Conservation (phyloP, 148 eudicot species). For the Fagopyrum tataricum region DNA sequence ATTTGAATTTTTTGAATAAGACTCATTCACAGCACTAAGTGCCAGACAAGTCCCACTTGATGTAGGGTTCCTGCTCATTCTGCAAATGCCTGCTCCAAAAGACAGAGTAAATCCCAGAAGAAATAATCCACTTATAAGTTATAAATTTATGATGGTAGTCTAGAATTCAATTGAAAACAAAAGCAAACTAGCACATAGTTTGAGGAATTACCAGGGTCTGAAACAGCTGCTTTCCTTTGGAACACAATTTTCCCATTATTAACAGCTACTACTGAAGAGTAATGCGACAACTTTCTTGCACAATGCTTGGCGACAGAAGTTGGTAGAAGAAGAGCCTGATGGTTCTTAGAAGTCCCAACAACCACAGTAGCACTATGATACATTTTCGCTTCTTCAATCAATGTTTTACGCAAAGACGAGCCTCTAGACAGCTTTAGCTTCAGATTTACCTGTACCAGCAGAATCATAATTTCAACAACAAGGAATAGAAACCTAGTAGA, state of each 20-base stretch:
- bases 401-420: constrained; percentile 42
- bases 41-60: constrained; percentile 14
- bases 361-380: constrained; percentile 39
- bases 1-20: constrained; percentile 13
- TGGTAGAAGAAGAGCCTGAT: constrained; percentile 40
- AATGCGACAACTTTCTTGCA: constrained; percentile 42
- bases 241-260: constrained; percentile 61
- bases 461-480: neutral
- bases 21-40: constrained; percentile 17
- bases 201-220: constrained; percentile 21
- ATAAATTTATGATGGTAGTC: neutral
- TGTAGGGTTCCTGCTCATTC: constrained; percentile 8
- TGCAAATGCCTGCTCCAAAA: constrained; percentile 21
- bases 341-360: constrained; percentile 40
- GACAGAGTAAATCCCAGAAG: neutral
- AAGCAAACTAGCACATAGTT: neutral
- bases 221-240: constrained; percentile 27
- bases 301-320: constrained; percentile 71
- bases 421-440: constrained; percentile 67
- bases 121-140: neutral
- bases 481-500: neutral
- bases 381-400: constrained; percentile 45
- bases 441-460: constrained; percentile 45
- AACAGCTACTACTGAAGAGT: constrained; percentile 44
- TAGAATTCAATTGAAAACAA: neutral